These are phyloP conservation scores for Eucommia ulmoides DNA, from an alignment of 257 asterid species.

Conservation along the genomic window DNA sequence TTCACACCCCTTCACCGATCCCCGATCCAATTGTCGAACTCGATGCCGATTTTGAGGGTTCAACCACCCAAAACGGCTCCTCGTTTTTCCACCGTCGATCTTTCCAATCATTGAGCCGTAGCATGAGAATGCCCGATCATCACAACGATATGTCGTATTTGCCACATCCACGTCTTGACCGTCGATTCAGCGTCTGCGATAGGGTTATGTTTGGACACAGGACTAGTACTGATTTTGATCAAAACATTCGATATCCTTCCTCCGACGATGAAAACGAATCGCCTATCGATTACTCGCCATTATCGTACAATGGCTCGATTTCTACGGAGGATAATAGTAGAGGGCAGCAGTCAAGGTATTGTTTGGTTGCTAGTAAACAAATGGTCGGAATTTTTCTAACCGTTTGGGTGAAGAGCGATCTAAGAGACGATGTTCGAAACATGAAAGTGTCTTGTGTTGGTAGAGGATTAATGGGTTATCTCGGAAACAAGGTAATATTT, in stretches of 20 bases:
- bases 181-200: slow-evolving; percentile 80
- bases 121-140: slow-evolving; percentile 57
- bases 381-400: slow-evolving; percentile 96
- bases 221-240: slow-evolving; percentile 3
- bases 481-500: slow-evolving; percentile 76
- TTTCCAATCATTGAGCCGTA: slow-evolving; percentile 58
- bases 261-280: slow-evolving; percentile 63
- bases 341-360: slow-evolving; percentile 44
- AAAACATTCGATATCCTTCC: slow-evolving; percentile 36
- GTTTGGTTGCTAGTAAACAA: slow-evolving; percentile 89
- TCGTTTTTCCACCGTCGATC: slow-evolving; percentile 63
- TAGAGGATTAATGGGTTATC: slow-evolving; percentile 97
- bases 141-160: slow-evolving; percentile 33
- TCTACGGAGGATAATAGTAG: slow-evolving; percentile 50
- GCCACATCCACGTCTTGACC: slow-evolving; percentile 57
- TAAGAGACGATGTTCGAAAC: slow-evolving; percentile 58
- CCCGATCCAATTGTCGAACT: slow-evolving; percentile 72
- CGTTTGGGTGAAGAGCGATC: slow-evolving; percentile 71
- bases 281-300: slow-evolving; percentile 42
- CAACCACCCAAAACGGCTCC: slow-evolving; percentile 29
- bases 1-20: slow-evolving; percentile 65
- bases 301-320: slow-evolving; percentile 24
- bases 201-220: slow-evolving; percentile 37
- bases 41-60: slow-evolving; percentile 82
- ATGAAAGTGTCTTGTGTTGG: slow-evolving; percentile 95